phyloP scores from a whole-genome alignment of 208 protist genomes.

The Sergeia podlipaevii region DNA sequence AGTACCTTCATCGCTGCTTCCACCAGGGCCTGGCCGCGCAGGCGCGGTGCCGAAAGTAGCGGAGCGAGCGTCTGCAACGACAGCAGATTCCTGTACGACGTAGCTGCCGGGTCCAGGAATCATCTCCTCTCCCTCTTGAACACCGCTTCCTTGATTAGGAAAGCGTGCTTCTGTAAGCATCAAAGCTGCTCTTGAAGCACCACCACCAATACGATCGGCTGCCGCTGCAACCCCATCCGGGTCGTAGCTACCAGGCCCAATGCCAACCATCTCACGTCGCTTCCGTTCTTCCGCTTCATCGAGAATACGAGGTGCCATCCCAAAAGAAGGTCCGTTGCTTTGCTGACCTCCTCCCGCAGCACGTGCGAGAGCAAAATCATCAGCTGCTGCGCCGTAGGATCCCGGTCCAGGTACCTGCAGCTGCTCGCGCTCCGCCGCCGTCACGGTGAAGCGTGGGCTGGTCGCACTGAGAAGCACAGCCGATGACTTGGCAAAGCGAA shows the following conservation, averaged over 20 bases:
- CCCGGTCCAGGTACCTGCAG: slow-evolving; percentile 23
- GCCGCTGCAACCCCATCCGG: slow-evolving; percentile 10
- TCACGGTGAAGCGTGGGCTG: slow-evolving; percentile 11
- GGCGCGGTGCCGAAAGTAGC: slow-evolving; percentile 7
- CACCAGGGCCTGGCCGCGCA: background rate
- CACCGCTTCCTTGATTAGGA: background rate
- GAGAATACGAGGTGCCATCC: slow-evolving; percentile 31
- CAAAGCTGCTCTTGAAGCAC: no score
- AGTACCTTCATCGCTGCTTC: no score
- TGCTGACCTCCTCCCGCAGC: background rate
- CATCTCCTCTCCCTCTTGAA: no score
- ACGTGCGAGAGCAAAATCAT: background rate
- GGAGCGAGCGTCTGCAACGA: background rate
- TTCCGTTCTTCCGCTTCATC: slow-evolving; percentile 1
- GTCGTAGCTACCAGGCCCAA: slow-evolving; percentile 54
- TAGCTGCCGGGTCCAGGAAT: slow-evolving; percentile 37
- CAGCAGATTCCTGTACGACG: background rate
- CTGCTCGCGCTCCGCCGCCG: background rate
- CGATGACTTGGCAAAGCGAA: background rate
- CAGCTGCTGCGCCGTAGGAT: slow-evolving; percentile 8
- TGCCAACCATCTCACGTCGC: background rate
- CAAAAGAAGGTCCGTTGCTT: slow-evolving; percentile 16
- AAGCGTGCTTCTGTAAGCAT: slow-evolving; percentile 10
- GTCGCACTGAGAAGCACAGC: background rate
- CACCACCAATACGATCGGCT: background rate